Conservation (phyloP, 2,329 filamentous ascomycete genomes). For the Stachybotrys elegans region DNA sequence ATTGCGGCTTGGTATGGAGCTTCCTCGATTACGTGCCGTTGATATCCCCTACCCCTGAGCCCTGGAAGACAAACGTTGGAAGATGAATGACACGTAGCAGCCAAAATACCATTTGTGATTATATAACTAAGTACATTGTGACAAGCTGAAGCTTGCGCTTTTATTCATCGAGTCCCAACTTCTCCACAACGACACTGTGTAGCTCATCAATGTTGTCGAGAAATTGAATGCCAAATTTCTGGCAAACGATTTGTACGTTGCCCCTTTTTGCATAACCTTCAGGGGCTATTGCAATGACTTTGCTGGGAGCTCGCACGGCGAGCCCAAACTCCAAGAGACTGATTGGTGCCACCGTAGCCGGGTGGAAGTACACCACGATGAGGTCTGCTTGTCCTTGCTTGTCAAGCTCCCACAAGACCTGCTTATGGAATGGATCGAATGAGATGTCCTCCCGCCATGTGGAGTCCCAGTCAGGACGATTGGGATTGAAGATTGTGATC, state of each 20-base stretch:
- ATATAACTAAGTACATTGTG: too few relatives aligned
- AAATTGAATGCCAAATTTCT: constrained; percentile 5
- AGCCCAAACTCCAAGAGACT: not conserved
- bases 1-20: too few relatives aligned
- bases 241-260: constrained; percentile 50
- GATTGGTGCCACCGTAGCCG: constrained; percentile 38
- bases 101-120: too few relatives aligned
- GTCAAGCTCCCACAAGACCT: constrained; percentile 53
- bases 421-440: constrained; percentile 37
- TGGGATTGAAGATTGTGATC: constrained; percentile 50
- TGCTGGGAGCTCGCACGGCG: not conserved
- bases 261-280: constrained; percentile 46
- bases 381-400: constrained; percentile 43
- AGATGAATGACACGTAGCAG: too few relatives aligned
- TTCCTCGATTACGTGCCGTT: too few relatives aligned
- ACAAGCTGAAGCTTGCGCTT: too few relatives aligned
- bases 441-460: constrained; percentile 40
- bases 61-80: too few relatives aligned
- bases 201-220: not conserved
- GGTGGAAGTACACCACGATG: constrained; percentile 49
- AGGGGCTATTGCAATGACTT: not conserved
- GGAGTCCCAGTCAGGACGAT: constrained; percentile 46
- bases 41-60: too few relatives aligned
- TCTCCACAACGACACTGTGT: not conserved
- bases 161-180: too few relatives aligned